Percentiles rank a stretch among this genome's conserved stretches.
phyloP scores from a whole-genome alignment of 331 rosid genomes.

The Phaseolus coccineus region DNA sequence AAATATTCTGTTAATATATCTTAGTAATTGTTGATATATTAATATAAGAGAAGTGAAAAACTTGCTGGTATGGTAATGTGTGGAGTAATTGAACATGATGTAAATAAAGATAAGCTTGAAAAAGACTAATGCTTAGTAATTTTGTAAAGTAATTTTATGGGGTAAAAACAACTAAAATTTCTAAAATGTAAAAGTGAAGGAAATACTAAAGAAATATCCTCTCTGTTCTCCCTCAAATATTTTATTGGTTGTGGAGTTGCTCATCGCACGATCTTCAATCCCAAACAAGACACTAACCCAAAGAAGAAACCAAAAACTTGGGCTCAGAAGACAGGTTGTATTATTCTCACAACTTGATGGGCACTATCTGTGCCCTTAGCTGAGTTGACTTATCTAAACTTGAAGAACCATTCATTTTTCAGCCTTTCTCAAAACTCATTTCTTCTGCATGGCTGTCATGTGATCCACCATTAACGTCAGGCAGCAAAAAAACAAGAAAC shows the following conservation, averaged over 20 bases:
- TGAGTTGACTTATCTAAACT: neutral
- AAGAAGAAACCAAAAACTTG: neutral
- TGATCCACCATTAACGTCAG: neutral
- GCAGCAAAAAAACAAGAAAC: neutral
- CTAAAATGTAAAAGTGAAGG: no score
- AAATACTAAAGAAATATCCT: neutral
- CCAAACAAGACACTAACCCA: neutral
- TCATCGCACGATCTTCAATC: neutral
- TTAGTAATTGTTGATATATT: no score
- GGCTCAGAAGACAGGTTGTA: conserved; percentile 1
- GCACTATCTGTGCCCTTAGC: neutral
- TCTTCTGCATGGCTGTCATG: conserved; percentile 30
- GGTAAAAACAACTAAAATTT: no score
- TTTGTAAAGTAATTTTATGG: no score
- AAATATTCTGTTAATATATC: no score
- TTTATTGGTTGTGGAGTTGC: neutral
- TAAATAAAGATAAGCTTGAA: no score
- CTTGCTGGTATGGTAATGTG: no score
- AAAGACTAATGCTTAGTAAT: no score
- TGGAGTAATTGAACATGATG: no score
- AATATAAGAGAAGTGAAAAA: no score
- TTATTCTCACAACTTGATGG: conserved; percentile 2
- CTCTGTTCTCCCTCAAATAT: neutral
- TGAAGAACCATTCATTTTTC: conserved; percentile 16
- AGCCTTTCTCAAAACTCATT: conserved; percentile 15